Evolutionary conservation across 1,284 basidiomycete species (phyloP), one percentile per base, ranked within the genome.

Genomic region (Apiotrichum akiyoshidainum): DNA sequence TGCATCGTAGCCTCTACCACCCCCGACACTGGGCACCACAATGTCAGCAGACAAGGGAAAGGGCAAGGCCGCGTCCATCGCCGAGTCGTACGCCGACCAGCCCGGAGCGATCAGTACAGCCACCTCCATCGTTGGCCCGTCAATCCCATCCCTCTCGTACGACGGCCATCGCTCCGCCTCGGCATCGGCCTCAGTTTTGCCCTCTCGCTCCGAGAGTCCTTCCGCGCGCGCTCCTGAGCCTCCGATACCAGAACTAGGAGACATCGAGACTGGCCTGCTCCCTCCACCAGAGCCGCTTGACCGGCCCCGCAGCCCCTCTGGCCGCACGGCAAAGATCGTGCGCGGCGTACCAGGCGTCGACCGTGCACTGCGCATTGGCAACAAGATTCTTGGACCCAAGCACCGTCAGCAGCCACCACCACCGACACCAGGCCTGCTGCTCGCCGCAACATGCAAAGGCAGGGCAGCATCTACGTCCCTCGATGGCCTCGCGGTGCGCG

Each of bases 381-480:
- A 54, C 41, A 40, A 14, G 17, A 46, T 58, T 17, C 59, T 64
- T 11, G 63, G 63, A 6, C 63, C 63, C 4, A 8, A 0, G 5
- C 47, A 59, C 14, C 44, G 49, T 4, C 35, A 46, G 19, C 11
- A 17, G 2, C 41, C 52, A 8, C 53, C 52, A 16, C 47, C 26
- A 22, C 55, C 55, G 26, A 47, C n/a, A 6, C 39, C 55, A 21
- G 26, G 33, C 22, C 22, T 46, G 5, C n/a, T 21, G 5, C 35
- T 50, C 19, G n/a, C 48, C 1, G 48, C 48, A 16, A 50, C 48
- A n/a, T 50, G 31, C n/a, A 19, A 16, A 19, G 17, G 42, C 5
- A 13, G 19, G 5, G 10, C 46, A 12, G 12, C 16, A 31, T 10
- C 46, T 41, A 19, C n/a, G 10, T 0, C 51, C 0, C 41, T 64